phyloP scores from a whole-genome alignment of 2,329 filamentous ascomycete species.

The Didymella glomerata region DNA sequence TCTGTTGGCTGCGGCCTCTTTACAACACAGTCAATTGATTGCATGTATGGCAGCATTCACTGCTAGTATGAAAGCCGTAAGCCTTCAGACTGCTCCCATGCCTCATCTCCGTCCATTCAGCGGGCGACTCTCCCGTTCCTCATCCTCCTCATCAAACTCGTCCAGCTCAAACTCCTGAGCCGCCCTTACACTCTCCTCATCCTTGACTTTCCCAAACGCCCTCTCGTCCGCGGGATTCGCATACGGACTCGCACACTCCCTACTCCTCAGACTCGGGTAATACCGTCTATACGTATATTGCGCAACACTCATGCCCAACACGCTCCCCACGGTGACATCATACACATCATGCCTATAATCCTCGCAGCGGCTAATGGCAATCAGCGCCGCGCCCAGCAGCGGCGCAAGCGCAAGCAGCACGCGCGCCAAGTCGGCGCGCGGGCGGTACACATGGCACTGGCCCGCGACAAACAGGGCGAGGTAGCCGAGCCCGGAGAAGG shows the following conservation, averaged over 20 bases:
- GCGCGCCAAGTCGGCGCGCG: constrained; percentile 64
- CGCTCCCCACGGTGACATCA: constrained; percentile 65
- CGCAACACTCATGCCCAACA: constrained; percentile 63
- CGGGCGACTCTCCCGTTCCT: constrained; percentile 32
- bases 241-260: constrained; percentile 62
- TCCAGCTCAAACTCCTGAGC: constrained; percentile 49
- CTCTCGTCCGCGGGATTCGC: constrained; percentile 47
- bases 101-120: constrained; percentile 35
- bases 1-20: too few relatives aligned
- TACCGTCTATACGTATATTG: constrained; percentile 69
- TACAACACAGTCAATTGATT: too few relatives aligned
- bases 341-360: constrained; percentile 72
- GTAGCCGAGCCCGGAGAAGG: constrained; percentile 81
- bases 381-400: constrained; percentile 64
- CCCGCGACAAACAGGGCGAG: constrained; percentile 74
- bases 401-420: constrained; percentile 65
- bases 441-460: constrained; percentile 67
- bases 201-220: constrained; percentile 51
- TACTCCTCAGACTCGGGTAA: constrained; percentile 63
- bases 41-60: too few relatives aligned
- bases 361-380: constrained; percentile 68
- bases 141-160: constrained; percentile 43
- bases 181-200: constrained; percentile 52
- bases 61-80: neutral
- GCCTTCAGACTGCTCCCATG: neutral